A percentile compares a stretch with the other conserved stretches of the same genome.
Evolutionary conservation across 148 eudicot genomes (phyloP).

Genomic region (Amaranthus palmeri): DNA sequence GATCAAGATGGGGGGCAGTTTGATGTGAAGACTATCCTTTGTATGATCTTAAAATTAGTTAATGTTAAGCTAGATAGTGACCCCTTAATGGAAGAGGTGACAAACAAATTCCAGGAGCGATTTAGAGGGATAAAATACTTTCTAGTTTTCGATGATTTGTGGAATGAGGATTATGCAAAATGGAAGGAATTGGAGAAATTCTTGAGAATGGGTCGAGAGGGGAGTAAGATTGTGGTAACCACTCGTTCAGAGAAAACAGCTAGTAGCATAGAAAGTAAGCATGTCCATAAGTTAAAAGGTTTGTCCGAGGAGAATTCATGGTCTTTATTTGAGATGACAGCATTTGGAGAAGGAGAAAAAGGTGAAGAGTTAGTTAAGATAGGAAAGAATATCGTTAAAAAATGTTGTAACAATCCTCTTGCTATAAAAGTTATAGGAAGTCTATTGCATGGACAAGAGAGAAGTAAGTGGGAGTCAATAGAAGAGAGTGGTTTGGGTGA

Average conservation of each 20-base stretch:
- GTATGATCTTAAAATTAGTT: background rate
- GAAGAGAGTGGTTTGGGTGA: conserved; percentile 1
- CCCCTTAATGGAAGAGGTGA: background rate
- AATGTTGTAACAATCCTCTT: conserved; percentile 27
- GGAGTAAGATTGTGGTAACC: conserved; percentile 23
- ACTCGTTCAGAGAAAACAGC: conserved; percentile 19
- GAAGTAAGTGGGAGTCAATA: conserved; percentile 7
- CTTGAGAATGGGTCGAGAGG: conserved; percentile 3
- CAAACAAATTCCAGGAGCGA: background rate
- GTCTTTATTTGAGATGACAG: conserved; percentile 20
- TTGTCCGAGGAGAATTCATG: conserved; percentile 14
- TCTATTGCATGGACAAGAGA: conserved; percentile 5
- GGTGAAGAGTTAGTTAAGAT: conserved; percentile 9
- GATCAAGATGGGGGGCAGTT: conserved; percentile 14
- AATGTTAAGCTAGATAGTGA: background rate
- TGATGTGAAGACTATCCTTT: conserved; percentile 6
- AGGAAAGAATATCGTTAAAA: conserved; percentile 21
- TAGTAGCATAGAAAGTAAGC: background rate
- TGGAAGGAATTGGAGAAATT: conserved; percentile 6
- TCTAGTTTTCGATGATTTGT: conserved; percentile 26
- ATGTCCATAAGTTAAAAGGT: conserved; percentile 1
- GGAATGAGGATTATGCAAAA: conserved; percentile 19
- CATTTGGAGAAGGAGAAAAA: conserved; percentile 3
- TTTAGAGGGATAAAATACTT: conserved; percentile 11
- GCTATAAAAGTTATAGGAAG: conserved; percentile 25